Conservation (phyloP, 768 basidiomycete genomes). For the Daedaleopsis nitida region DNA sequence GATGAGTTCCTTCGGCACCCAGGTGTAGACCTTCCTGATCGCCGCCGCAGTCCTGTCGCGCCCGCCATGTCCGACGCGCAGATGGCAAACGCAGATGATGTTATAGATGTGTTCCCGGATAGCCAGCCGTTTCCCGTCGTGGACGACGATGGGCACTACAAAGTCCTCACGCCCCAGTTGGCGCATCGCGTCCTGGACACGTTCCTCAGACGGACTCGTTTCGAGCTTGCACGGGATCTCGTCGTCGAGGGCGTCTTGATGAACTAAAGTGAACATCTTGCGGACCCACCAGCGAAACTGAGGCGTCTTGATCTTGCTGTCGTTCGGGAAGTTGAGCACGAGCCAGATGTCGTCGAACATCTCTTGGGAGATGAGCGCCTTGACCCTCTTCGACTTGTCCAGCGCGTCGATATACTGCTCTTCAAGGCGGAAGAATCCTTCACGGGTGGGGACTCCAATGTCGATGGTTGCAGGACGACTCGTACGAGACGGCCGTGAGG, state of each 20-base stretch:
- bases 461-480: background rate
- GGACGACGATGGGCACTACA: constrained; percentile 53
- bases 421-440: constrained; percentile 61
- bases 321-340: constrained; percentile 56
- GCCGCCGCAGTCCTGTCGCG: constrained; percentile 76
- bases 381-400: constrained; percentile 58
- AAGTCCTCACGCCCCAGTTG: background rate
- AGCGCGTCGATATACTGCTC: constrained; percentile 59
- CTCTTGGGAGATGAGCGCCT: constrained; percentile 71
- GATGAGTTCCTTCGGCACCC: constrained; percentile 84
- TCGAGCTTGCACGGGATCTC: background rate
- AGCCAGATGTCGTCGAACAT: constrained; percentile 76
- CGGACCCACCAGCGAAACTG: constrained; percentile 85
- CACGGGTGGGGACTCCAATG: constrained; percentile 62
- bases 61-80: constrained; percentile 66
- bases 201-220: background rate
- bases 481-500: background rate
- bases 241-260: background rate
- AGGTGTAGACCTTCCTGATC: constrained; percentile 72
- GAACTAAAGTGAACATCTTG: constrained; percentile 67
- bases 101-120: constrained; percentile 79
- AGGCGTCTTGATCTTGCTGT: constrained; percentile 49
- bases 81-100: constrained; percentile 74
- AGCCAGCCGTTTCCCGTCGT: constrained; percentile 74
- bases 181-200: background rate